Conservation (phyloP, 139 green algal genomes). For the Picochlorum sp. region DNA sequence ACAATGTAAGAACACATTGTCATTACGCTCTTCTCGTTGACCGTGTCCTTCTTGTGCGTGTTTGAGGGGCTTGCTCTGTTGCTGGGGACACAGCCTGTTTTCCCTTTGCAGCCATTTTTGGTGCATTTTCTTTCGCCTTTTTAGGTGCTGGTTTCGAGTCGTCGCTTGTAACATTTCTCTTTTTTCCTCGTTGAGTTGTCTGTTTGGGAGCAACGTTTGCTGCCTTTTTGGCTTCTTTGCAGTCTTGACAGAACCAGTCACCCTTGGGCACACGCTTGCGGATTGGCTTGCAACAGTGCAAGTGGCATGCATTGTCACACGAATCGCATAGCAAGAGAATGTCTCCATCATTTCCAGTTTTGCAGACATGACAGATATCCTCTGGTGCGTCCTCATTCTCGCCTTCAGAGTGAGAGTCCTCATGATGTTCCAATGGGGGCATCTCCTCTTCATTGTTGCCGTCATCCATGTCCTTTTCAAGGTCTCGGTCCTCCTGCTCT, state of each 20-base stretch:
- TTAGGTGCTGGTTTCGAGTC: too few relatives aligned
- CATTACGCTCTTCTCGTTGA: neutral
- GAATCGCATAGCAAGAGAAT: conserved; percentile 34
- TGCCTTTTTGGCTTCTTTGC: conserved; percentile 10
- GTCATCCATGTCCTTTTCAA: conserved; percentile 1
- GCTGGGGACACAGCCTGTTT: neutral
- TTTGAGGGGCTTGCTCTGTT: neutral
- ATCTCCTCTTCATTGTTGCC: conserved; percentile 2
- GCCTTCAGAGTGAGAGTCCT: neutral
- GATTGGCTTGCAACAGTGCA: conserved; percentile 27
- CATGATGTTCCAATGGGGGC: neutral
- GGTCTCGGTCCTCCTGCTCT: conserved; percentile 1
- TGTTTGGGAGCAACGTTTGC: neutral
- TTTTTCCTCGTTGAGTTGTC: neutral
- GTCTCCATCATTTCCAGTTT: conserved; percentile 28
- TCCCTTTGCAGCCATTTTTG: neutral
- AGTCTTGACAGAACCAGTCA: conserved; percentile 33
- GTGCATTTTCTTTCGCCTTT: conserved; percentile 5
- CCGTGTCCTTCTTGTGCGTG: conserved; percentile 1
- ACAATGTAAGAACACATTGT: too few relatives aligned
- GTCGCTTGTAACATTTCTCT: neutral
- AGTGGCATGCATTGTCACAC: conserved; percentile 36
- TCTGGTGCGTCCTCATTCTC: conserved; percentile 18
- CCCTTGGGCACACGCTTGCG: conserved; percentile 27
- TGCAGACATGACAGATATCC: conserved; percentile 32